phyloP scores from a whole-genome alignment of 2,329 filamentous ascomycete genomes.

The Fusarium sp. region DNA sequence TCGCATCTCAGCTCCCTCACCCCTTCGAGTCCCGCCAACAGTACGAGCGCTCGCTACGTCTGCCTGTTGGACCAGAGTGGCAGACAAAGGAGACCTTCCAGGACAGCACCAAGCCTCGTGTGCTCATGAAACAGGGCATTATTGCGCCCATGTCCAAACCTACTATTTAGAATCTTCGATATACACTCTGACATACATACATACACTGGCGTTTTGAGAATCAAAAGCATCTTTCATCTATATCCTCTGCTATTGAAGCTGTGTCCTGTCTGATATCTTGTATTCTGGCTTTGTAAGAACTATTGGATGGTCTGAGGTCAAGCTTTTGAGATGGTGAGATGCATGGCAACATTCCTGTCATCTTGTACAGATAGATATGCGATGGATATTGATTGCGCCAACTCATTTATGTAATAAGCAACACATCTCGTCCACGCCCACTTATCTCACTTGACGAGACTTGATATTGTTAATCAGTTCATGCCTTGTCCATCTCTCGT shows the following conservation, averaged over 20 bases:
- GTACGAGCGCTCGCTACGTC: slow-evolving; percentile 86
- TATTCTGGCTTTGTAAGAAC: background rate
- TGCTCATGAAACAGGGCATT: slow-evolving; percentile 90
- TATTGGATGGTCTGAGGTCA: background rate
- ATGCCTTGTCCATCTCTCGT: background rate
- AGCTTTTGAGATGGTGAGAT: background rate
- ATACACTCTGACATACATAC: background rate
- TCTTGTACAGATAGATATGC: too few relatives aligned
- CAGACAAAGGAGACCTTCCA: slow-evolving; percentile 96
- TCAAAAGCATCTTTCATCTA: slow-evolving; percentile 16
- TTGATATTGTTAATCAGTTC: background rate
- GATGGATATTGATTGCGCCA: background rate
- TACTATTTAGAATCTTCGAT: slow-evolving; percentile 44
- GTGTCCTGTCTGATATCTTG: background rate
- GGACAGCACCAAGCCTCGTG: slow-evolving; percentile 84
- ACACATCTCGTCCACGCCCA: too few relatives aligned
- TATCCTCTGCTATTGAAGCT: background rate
- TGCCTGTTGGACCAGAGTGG: slow-evolving; percentile 95
- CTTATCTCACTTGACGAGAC: background rate
- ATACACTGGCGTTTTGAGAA: slow-evolving; percentile 20
- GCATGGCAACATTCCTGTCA: background rate
- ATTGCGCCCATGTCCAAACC: slow-evolving; percentile 90
- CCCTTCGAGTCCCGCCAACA: slow-evolving; percentile 88
- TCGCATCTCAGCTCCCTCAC: slow-evolving; percentile 85
- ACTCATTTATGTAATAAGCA: background rate